These are phyloP conservation scores for Terfezia boudieri DNA, from an alignment of 495 filamentous ascomycete genomes.

Conservation along the genomic window DNA sequence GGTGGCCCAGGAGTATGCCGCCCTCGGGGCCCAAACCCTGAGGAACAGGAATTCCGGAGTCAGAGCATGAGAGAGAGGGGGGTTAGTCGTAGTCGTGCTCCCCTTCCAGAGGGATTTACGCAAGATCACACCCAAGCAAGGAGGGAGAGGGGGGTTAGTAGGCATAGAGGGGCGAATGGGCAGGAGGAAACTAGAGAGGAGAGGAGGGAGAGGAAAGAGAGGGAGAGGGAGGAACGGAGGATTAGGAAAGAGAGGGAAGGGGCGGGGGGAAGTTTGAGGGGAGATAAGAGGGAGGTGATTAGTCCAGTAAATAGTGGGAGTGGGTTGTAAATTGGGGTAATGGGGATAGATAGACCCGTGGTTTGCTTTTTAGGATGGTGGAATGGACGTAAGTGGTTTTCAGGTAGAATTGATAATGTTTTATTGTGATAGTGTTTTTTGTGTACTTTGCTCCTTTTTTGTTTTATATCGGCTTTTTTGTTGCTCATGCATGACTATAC, in stretches of 20 bases:
- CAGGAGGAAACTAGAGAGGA: not conserved
- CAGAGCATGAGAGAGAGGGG: not conserved
- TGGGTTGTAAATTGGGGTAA: not conserved
- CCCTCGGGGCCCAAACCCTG: not conserved
- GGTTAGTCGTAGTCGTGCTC: not conserved
- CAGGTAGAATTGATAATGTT: no score
- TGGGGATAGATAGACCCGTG: not conserved
- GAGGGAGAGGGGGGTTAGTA: not conserved
- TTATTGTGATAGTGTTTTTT: no score
- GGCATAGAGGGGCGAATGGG: not conserved
- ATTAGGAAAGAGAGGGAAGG: not conserved
- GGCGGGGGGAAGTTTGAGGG: not conserved
- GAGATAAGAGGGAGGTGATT: not conserved
- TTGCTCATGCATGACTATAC: no score
- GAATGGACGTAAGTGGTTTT: not conserved
- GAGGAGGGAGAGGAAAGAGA: not conserved
- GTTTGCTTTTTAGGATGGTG: not conserved
- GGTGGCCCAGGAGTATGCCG: not conserved
- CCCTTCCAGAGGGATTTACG: no score
- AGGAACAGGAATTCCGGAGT: not conserved
- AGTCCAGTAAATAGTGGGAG: not conserved
- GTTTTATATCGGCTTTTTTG: no score
- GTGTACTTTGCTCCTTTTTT: no score
- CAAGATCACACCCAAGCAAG: not conserved
- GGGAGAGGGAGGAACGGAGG: not conserved